Evolutionary conservation across 805 yeast species (phyloP).

Genomic region (Maudiozyma turicensis): DNA sequence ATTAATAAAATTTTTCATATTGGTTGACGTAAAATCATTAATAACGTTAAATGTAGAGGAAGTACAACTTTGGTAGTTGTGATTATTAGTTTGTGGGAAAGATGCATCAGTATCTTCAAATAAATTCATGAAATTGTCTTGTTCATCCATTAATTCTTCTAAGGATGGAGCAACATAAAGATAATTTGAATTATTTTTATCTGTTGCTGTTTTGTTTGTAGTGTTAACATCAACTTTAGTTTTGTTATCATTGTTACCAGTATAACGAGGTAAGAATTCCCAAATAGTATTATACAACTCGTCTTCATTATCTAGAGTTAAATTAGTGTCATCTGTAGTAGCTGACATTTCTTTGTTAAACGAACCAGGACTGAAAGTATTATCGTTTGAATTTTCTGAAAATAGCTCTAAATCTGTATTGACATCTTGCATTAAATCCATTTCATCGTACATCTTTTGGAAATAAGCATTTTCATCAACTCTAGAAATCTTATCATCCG

Average conservation of each 20-base stretch:
- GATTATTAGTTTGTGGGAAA: neutral
- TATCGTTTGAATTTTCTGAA: neutral
- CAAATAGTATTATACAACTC: conserved; percentile 8
- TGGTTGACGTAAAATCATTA: neutral
- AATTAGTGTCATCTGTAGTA: neutral
- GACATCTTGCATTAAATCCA: neutral
- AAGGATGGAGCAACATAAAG: conserved; percentile 24
- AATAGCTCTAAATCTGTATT: neutral
- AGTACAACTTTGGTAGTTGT: neutral
- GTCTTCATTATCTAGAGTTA: conserved; percentile 4
- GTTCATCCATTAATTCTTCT: conserved; percentile 28
- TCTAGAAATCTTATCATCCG: neutral
- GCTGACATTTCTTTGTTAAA: neutral
- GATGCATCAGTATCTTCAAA: conserved; percentile 1
- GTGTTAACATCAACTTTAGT: neutral
- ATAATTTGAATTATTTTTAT: neutral
- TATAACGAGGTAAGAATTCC: conserved; percentile 10
- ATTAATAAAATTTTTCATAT: neutral
- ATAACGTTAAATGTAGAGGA: neutral
- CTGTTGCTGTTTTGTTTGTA: neutral
- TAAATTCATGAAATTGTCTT: conserved; percentile 10
- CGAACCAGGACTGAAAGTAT: neutral
- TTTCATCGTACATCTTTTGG: neutral
- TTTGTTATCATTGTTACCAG: neutral
- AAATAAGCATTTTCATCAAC: neutral